These are phyloP conservation scores for Lipomyces kockii DNA, from an alignment of 805 yeast species.

Conservation along the genomic window DNA sequence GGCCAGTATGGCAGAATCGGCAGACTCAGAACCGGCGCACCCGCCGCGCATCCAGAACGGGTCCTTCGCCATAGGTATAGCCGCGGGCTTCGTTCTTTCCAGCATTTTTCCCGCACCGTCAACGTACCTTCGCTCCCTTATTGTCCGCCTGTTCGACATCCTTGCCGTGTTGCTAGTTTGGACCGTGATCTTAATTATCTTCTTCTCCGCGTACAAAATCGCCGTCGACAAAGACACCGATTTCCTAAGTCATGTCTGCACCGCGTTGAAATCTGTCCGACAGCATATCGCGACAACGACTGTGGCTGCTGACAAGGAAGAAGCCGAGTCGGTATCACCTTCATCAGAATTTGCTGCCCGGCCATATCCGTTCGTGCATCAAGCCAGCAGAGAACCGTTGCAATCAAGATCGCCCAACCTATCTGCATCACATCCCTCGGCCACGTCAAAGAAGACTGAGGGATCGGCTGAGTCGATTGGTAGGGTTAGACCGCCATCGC, in stretches of 20 bases:
- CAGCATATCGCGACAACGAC: background rate
- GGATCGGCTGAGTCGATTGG: background rate
- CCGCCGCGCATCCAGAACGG: background rate
- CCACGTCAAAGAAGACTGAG: background rate
- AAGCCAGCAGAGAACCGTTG: background rate
- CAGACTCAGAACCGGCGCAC: background rate
- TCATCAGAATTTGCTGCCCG: constrained; percentile 24
- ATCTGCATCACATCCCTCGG: background rate
- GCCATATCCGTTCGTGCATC: constrained; percentile 18
- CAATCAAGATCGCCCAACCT: background rate
- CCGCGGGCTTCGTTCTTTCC: constrained; percentile 22
- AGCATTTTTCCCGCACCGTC: constrained; percentile 18
- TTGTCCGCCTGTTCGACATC: constrained; percentile 6
- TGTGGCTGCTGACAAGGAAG: background rate
- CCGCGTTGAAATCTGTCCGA: background rate
- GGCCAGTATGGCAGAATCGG: background rate
- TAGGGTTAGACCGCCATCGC: background rate
- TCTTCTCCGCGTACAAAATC: constrained; percentile 4
- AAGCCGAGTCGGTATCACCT: background rate
- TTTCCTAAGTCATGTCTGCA: background rate
- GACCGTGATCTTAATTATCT: constrained; percentile 8
- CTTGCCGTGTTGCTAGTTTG: constrained; percentile 14
- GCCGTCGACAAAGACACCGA: constrained; percentile 1
- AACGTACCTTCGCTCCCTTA: constrained; percentile 1
- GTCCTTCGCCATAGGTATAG: background rate